These are phyloP conservation scores for Mucor sp. DNA, from an alignment of 371 early-diverging fungal species.

Conservation along the genomic window DNA sequence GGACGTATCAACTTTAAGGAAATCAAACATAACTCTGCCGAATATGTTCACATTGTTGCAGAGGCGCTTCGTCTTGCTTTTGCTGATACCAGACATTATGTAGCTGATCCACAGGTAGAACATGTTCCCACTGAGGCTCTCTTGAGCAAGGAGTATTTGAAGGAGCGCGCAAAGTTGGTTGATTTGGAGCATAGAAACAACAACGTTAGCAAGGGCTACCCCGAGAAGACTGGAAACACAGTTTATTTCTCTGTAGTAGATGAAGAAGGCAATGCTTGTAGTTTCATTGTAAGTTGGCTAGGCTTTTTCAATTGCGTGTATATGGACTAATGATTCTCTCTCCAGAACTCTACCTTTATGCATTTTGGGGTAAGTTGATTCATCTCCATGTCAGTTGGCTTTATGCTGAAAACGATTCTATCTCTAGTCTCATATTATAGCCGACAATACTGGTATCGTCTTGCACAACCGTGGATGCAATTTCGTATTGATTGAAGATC, in stretches of 20 bases:
- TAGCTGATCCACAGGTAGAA: slow-evolving; percentile 70
- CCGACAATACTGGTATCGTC: slow-evolving; percentile 69
- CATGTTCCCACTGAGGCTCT: slow-evolving; percentile 52
- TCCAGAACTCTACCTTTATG: slow-evolving; percentile 57
- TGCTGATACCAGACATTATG: slow-evolving; percentile 70
- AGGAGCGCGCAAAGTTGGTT: slow-evolving; percentile 59
- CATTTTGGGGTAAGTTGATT: slow-evolving; percentile 57
- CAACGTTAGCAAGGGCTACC: slow-evolving; percentile 58
- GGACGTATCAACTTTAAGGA: slow-evolving; percentile 41
- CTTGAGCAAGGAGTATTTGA: slow-evolving; percentile 63
- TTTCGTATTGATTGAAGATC: slow-evolving; percentile 63
- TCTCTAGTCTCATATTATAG: slow-evolving; percentile 49
- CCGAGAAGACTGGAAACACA: slow-evolving; percentile 67
- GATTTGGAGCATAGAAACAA: slow-evolving; percentile 50
- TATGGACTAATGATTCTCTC: not conserved
- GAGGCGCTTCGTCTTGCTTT: slow-evolving; percentile 77
- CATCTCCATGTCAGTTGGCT: not conserved
- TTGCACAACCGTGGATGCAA: slow-evolving; percentile 78
- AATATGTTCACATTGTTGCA: slow-evolving; percentile 69
- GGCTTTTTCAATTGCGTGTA: not conserved
- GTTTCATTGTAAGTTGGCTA: slow-evolving; percentile 64
- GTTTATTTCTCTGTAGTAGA: slow-evolving; percentile 83
- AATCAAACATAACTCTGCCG: slow-evolving; percentile 59
- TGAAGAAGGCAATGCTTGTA: slow-evolving; percentile 82
- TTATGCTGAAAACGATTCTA: not conserved